Percentiles rank a stretch among this genome's conserved stretches.
Conservation (phyloP, 345 rosid species). For the Brassica carinata region DNA sequence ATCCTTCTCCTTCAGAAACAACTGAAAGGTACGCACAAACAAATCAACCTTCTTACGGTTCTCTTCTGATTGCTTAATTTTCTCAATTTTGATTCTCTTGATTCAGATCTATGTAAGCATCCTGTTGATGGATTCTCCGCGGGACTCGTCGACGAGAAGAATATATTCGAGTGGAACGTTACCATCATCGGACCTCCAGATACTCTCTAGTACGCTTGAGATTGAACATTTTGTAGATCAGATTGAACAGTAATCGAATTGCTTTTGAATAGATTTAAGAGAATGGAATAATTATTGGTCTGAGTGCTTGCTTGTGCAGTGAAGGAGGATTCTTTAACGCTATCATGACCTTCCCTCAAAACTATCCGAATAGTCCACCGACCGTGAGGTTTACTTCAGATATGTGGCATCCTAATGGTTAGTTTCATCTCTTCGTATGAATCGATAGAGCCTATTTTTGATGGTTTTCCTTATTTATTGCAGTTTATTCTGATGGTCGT, state of each 20-base stretch:
- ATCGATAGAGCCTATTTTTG: not conserved
- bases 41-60: not conserved
- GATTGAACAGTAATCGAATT: not conserved
- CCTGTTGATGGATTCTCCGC: constrained; percentile 99
- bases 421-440: not conserved
- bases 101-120: constrained; percentile 93
- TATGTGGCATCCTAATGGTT: constrained; percentile 99
- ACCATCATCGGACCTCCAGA: constrained; percentile 96
- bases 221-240: not conserved
- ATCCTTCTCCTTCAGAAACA: constrained; percentile 96
- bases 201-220: constrained; percentile 70
- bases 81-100: constrained; percentile 1
- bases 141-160: constrained; percentile 91
- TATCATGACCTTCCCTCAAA: constrained; percentile 86
- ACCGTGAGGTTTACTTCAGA: constrained; percentile 88
- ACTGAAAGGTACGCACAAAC: constrained; percentile 61
- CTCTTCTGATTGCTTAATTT: not conserved
- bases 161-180: constrained; percentile 94
- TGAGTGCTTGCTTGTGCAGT: constrained; percentile 44
- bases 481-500: constrained; percentile 91
- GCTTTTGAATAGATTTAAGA: not conserved
- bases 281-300: not conserved
- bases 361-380: constrained; percentile 93
- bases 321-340: constrained; percentile 98
- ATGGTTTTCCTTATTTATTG: not conserved